These are phyloP conservation scores for Porodaedalea pini DNA, from an alignment of 1,284 basidiomycete species.

Conservation along the genomic window DNA sequence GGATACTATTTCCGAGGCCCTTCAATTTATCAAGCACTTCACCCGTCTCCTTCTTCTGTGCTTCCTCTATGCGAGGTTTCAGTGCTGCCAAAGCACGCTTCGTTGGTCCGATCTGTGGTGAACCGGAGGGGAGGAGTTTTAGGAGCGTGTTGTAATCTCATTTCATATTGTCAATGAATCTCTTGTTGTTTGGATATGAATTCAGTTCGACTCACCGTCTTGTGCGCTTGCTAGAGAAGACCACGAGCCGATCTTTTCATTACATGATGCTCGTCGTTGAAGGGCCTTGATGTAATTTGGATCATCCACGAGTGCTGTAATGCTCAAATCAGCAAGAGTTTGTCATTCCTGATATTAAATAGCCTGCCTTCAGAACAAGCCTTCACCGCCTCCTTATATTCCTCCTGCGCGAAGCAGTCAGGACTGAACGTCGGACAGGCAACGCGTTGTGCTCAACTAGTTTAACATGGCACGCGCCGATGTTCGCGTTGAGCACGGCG, in stretches of 20 bases:
- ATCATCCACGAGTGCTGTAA: constrained; percentile 78
- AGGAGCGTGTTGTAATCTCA: constrained; percentile 78
- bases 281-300: constrained; percentile 84
- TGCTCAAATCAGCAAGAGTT: constrained; percentile 11
- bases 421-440: background rate
- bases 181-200: constrained; percentile 1
- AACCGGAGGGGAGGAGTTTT: constrained; percentile 54
- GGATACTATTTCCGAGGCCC: constrained; percentile 83
- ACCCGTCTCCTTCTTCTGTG: constrained; percentile 83
- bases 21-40: constrained; percentile 95
- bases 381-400: constrained; percentile 70
- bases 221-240: constrained; percentile 76
- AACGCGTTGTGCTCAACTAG: constrained; percentile 44
- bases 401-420: constrained; percentile 44
- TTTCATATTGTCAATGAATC: background rate
- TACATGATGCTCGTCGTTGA: constrained; percentile 81
- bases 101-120: constrained; percentile 48
- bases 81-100: constrained; percentile 50
- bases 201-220: constrained; percentile 57
- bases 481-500: constrained; percentile 72
- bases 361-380: constrained; percentile 71
- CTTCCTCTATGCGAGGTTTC: constrained; percentile 64
- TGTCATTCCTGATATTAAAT: background rate
- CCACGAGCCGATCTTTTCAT: constrained; percentile 81
- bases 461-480: constrained; percentile 77